These are phyloP conservation scores for Globisporangium iwayamae DNA, from an alignment of 352 stramenopile genomes.

Conservation along the genomic window DNA sequence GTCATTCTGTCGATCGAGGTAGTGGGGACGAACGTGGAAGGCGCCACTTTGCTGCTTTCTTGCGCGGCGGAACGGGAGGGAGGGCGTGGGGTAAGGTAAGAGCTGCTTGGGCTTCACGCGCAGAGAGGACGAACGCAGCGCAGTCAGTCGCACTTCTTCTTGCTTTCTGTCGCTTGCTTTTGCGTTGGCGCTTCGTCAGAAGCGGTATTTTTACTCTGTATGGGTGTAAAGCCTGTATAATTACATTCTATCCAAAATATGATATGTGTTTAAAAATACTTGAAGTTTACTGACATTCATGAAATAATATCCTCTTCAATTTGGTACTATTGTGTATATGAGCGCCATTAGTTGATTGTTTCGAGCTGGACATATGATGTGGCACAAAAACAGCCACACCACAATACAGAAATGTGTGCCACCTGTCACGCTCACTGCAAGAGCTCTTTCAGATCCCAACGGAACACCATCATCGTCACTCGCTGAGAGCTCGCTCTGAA, in stretches of 20 bases:
- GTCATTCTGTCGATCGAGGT: constrained; percentile 52
- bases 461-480: constrained; percentile 3
- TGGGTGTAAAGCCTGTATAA: not conserved
- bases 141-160: constrained; percentile 1
- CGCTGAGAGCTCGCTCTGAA: constrained; percentile 3
- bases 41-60: constrained; percentile 9
- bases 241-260: not conserved
- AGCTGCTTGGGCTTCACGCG: not conserved
- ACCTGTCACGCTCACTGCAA: constrained; percentile 7
- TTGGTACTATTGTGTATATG: not conserved
- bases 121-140: constrained; percentile 1
- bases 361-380: not conserved
- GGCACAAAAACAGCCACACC: not conserved
- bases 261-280: not conserved
- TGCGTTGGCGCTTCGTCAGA: constrained; percentile 1
- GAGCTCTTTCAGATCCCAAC: constrained; percentile 1
- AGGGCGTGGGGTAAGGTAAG: not conserved
- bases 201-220: constrained; percentile 13
- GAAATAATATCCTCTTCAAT: not conserved
- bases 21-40: not conserved
- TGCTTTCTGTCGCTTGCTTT: not conserved
- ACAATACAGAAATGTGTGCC: not conserved
- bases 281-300: not conserved
- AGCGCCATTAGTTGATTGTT: not conserved
- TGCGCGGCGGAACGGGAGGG: not conserved